Conservation (phyloP, 169 alveolate species). For the Plasmodium relictum region DNA sequence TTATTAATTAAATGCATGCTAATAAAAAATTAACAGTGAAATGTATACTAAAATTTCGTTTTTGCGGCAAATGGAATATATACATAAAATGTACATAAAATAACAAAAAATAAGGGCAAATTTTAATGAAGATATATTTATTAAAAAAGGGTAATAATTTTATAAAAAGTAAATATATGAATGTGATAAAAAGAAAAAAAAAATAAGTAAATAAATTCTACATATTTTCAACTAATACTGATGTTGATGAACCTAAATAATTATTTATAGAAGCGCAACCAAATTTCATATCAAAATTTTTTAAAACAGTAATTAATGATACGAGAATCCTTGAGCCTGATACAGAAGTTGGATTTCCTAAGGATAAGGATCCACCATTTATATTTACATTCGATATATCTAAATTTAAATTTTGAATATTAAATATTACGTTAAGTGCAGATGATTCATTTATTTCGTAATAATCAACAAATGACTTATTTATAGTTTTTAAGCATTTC, state of each 20-base stretch:
- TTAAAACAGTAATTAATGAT: conserved; percentile 80
- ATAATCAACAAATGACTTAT: conserved; percentile 78
- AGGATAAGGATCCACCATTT: conserved; percentile 79
- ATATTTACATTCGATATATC: conserved; percentile 81
- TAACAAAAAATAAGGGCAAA: conserved; percentile 3
- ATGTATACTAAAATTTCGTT: too few species aligned
- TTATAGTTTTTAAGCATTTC: conserved; percentile 32
- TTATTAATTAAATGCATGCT: too few species aligned
- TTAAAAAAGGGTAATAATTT: too few species aligned
- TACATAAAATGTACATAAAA: too few species aligned
- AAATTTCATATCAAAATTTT: conserved; percentile 77
- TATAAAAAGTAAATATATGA: too few species aligned
- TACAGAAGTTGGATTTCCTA: conserved; percentile 84
- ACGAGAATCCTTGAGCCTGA: conserved; percentile 83
- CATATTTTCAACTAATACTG: conserved; percentile 78
- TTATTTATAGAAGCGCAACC: conserved; percentile 83
- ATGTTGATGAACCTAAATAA: conserved; percentile 79
- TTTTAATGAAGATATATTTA: neutral
- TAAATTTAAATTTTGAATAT: conserved; percentile 58
- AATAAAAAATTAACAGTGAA: too few species aligned
- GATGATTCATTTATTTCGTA: conserved; percentile 82
- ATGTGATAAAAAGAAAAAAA: too few species aligned
- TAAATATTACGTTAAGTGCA: conserved; percentile 78
- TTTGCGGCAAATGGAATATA: too few species aligned
- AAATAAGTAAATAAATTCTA: neutral